These are phyloP conservation scores for Pyricularia pennisetigena DNA, from an alignment of 2,329 filamentous ascomycete species.

Conservation along the genomic window DNA sequence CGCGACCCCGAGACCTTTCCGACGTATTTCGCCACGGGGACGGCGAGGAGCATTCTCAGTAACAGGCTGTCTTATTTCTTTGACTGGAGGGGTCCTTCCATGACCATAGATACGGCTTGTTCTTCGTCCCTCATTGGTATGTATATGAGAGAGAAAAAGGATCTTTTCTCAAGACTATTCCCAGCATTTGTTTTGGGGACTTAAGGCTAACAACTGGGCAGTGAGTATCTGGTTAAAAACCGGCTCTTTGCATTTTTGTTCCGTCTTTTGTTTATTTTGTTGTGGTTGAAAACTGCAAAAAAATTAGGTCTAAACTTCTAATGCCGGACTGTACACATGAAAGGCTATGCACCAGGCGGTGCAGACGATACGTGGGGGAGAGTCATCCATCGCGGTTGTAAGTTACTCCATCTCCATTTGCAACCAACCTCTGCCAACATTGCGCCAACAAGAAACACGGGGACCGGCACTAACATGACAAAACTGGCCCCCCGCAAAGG, in stretches of 20 bases:
- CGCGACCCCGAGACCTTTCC: conserved; percentile 13
- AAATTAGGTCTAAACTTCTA: not conserved
- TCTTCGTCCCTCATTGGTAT: conserved; percentile 17
- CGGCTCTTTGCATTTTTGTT: too few species aligned
- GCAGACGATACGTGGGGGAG: not conserved
- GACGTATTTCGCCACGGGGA: conserved; percentile 18
- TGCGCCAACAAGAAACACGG: not conserved
- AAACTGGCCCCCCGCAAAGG: conserved; percentile 8
- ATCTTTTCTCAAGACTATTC: not conserved
- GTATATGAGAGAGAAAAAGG: not conserved
- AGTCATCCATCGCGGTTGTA: not conserved
- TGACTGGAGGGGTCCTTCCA: conserved; percentile 22
- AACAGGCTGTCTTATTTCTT: conserved; percentile 23
- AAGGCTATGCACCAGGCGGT: not conserved
- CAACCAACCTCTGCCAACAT: not conserved
- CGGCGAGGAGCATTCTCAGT: not conserved
- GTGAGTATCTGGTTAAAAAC: too few species aligned
- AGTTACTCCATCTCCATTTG: not conserved
- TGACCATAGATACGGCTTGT: conserved; percentile 26
- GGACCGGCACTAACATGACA: not conserved
- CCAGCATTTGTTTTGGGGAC: not conserved
- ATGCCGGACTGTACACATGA: not conserved
- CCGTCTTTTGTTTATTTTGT: too few species aligned
- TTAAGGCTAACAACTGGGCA: not conserved
- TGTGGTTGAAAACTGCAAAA: not conserved